Base-by-base conservation (phyloP, 2,329 filamentous ascomycete species). In the Sclerotinia borealis region DNA sequence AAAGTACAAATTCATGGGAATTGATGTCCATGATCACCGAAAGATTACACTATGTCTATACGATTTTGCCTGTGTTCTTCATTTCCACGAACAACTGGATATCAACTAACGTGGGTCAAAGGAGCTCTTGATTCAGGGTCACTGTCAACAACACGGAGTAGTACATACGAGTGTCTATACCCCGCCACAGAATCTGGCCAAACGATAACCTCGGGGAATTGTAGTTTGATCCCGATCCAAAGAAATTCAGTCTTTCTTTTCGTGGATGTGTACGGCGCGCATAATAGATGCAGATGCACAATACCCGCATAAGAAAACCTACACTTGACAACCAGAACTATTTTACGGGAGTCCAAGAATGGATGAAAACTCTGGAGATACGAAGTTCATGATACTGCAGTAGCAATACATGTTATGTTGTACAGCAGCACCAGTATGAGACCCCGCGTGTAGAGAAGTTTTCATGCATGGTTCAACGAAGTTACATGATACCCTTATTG, bases 321-420 rank as follows among this genome's bases (percentile, higher is more conserved):
- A 41, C 48, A 51, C 45, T 52, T 34, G 58, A 39, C 36, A 25
- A 47, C 34, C 48, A n/a, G 29, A 54, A 36, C 29, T 17, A 45
- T 25, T 25, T 6, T 36, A 55, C 9, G n/a, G 17, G n/a, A 36
- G 11, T 6, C 25, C 22, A 17, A 54, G 27, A 45, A 27, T n/a
- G 48, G 22, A 31, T 34, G 17, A 45, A 34, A 4, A 52, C 19
- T 22, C 29, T 31, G 54, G 27, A 29, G 49, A 45, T 55, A 54
- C 59, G 48, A 45, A 45, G 34, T 54, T 41, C n/a, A 47, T 55
- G 58, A 29, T 61, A 54, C 59, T 34, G 15, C 48, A 43, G 27
- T 54, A 22, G 39, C 10, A 31, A 34, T 25, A 43, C 34, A 51
- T n/a, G n/a, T n/a, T n/a, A n/a, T 43, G 17, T 61, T 43, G 29